Conservation (phyloP, 257 asterid species). For the Solanum bukasovii region DNA sequence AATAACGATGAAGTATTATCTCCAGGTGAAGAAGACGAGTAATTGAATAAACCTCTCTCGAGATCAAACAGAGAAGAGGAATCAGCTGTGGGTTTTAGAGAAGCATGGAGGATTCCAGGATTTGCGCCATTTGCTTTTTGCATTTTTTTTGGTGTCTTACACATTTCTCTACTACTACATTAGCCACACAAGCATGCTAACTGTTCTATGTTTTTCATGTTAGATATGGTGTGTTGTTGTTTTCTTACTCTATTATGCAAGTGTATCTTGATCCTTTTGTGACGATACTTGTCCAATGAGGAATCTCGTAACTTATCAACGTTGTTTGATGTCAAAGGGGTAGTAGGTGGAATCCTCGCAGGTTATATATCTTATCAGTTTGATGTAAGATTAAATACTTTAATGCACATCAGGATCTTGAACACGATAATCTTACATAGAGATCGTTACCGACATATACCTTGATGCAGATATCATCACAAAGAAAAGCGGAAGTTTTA, state of each 20-base stretch:
- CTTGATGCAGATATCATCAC: no score
- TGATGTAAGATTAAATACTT: slow-evolving; percentile 9
- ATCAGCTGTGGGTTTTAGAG: slow-evolving; percentile 58
- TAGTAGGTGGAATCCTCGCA: slow-evolving; percentile 76
- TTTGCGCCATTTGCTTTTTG: slow-evolving; percentile 84
- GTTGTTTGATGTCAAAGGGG: slow-evolving; percentile 81
- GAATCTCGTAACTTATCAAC: slow-evolving; percentile 77
- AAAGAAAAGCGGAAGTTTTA: no score
- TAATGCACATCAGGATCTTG: no score
- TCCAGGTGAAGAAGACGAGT: slow-evolving; percentile 40
- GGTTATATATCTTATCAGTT: slow-evolving; percentile 73
- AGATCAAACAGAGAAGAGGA: slow-evolving; percentile 7
- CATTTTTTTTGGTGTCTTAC: slow-evolving; percentile 85
- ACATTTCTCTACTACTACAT: slow-evolving; percentile 85
- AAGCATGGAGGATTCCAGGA: slow-evolving; percentile 83
- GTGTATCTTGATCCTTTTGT: not conserved
- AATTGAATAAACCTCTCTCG: slow-evolving; percentile 31
- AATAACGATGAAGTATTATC: slow-evolving; percentile 25
- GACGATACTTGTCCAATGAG: slow-evolving; percentile 51
- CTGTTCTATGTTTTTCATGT: not conserved
- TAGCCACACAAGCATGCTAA: slow-evolving; percentile 69
- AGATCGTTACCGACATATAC: no score
- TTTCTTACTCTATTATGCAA: not conserved
- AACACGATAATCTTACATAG: no score
- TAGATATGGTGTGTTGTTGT: not conserved